Evolutionary conservation across 257 asterid genomes (phyloP).

Genomic region (Primulina tabacum): DNA sequence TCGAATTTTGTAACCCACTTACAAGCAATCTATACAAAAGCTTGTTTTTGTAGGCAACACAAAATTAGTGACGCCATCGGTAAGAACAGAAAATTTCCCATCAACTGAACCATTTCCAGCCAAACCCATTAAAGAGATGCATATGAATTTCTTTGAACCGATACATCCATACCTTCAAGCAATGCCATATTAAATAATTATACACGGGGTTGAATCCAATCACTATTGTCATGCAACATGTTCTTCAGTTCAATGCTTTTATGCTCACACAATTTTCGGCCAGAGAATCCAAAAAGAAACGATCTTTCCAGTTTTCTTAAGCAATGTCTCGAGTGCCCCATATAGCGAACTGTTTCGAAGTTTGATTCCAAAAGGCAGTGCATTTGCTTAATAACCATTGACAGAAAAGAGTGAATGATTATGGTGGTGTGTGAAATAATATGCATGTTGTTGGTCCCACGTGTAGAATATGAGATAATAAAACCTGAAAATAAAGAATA

Average conservation of each 20-base stretch:
- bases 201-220: not conserved
- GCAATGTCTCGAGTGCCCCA: slow-evolving; percentile 37
- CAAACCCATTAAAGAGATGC: not conserved
- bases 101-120: not conserved
- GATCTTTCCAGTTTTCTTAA: slow-evolving; percentile 42
- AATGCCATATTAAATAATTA: too few species aligned
- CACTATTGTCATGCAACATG: not conserved
- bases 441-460: too few species aligned
- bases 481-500: too few species aligned
- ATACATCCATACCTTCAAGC: not conserved
- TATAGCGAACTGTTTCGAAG: slow-evolving; percentile 38
- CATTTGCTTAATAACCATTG: slow-evolving; percentile 46
- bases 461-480: too few species aligned
- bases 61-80: not conserved
- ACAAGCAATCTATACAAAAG: too few species aligned
- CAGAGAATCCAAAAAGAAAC: slow-evolving; percentile 53
- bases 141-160: not conserved
- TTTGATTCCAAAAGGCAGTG: slow-evolving; percentile 43
- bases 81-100: not conserved
- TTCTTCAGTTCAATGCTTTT: not conserved
- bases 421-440: not conserved
- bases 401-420: not conserved
- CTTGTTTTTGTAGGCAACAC: not conserved
- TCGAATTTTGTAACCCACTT: not conserved
- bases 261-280: slow-evolving; percentile 21